Conservation (phyloP, 140 eudicot genomes). For the Erigeron philadelphicus region DNA sequence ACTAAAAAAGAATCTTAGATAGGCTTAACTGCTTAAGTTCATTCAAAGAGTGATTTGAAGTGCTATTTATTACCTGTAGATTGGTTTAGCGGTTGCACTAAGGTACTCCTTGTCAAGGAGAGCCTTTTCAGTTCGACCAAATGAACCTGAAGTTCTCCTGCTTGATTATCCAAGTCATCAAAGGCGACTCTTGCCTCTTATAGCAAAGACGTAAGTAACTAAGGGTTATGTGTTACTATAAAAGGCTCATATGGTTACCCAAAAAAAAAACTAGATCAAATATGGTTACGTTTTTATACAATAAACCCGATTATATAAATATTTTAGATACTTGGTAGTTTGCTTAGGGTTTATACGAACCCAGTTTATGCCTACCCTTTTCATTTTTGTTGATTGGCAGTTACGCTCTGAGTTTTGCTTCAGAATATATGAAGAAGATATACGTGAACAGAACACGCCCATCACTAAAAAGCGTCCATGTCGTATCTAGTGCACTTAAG, state of each 20-base stretch:
- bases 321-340: background rate
- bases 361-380: background rate
- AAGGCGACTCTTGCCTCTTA: conserved; percentile 74
- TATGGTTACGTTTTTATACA: too few species aligned
- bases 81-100: conserved; percentile 63
- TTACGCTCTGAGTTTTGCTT: conserved; percentile 81
- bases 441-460: conserved; percentile 64
- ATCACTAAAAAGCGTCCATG: conserved; percentile 55
- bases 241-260: background rate
- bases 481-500: conserved; percentile 81
- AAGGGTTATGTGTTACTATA: background rate
- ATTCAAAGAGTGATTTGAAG: background rate
- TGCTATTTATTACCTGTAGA: conserved; percentile 30
- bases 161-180: conserved; percentile 97
- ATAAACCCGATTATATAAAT: background rate
- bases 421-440: conserved; percentile 51
- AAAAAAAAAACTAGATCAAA: background rate
- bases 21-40: background rate
- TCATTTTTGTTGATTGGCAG: conserved; percentile 34
- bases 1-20: background rate
- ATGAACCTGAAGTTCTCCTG: conserved; percentile 72
- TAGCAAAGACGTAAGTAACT: conserved; percentile 74
- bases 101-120: conserved; percentile 79
- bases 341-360: background rate
- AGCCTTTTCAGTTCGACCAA: conserved; percentile 59